Conservation (phyloP, 306 rosid genomes). For the Trichosanthes truncata region DNA sequence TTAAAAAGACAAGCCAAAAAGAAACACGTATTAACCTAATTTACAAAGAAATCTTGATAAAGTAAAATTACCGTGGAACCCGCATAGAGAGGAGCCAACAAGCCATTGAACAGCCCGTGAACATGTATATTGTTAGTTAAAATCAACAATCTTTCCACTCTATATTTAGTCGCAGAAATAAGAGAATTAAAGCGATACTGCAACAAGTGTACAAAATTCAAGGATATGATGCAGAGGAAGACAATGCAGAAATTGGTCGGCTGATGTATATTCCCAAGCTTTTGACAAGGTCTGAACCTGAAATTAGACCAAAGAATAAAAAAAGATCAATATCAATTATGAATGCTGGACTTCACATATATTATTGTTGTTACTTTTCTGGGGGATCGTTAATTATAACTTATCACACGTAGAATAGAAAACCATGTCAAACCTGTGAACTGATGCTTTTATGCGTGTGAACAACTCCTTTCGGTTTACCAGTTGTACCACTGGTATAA, state of each 20-base stretch:
- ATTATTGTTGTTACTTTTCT: neutral
- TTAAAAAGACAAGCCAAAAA: too few species aligned
- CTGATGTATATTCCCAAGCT: constrained; percentile 80
- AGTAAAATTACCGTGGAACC: constrained; percentile 62
- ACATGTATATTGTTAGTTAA: constrained; percentile 62
- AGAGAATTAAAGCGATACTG: constrained; percentile 1
- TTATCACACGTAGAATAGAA: neutral
- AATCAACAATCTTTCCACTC: constrained; percentile 27
- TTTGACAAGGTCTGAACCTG: constrained; percentile 79
- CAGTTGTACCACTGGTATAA: constrained; percentile 95
- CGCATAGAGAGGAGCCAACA: constrained; percentile 77
- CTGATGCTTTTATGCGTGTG: constrained; percentile 79
- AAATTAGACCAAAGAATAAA: constrained; percentile 24
- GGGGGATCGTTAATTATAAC: neutral
- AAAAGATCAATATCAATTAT: neutral
- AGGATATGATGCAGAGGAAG: constrained; percentile 95
- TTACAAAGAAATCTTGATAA: neutral
- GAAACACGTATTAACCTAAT: too few species aligned
- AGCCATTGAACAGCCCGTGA: constrained; percentile 90
- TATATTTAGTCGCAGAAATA: constrained; percentile 5
- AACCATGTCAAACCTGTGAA: constrained; percentile 52
- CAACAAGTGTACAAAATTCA: constrained; percentile 14
- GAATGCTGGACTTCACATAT: neutral
- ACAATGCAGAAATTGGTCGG: constrained; percentile 76
- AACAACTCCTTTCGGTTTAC: constrained; percentile 96